These are phyloP conservation scores for Porogramme epimiltina DNA, from an alignment of 1,284 basidiomycete genomes.

Conservation along the genomic window DNA sequence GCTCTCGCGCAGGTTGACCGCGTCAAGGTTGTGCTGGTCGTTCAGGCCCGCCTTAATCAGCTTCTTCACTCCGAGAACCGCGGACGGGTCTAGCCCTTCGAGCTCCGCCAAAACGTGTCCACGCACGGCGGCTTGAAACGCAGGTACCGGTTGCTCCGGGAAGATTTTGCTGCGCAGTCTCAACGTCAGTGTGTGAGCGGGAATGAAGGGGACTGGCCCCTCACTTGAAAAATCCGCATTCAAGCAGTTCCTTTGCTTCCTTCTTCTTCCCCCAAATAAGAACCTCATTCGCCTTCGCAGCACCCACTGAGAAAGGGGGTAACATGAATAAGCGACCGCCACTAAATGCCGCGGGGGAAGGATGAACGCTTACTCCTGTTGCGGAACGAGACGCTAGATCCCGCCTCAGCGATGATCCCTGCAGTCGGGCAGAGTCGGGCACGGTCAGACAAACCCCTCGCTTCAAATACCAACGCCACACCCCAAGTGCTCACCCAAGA, in stretches of 20 bases:
- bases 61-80: conserved; percentile 53
- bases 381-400: conserved; percentile 67
- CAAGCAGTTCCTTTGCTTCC: conserved; percentile 55
- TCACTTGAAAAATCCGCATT: conserved; percentile 69
- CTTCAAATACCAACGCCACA: neutral
- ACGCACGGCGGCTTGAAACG: conserved; percentile 57
- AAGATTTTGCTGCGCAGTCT: conserved; percentile 54
- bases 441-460: neutral
- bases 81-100: conserved; percentile 53
- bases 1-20: conserved; percentile 67
- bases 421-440: neutral
- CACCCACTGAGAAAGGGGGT: conserved; percentile 50
- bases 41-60: conserved; percentile 57
- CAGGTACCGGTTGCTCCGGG: conserved; percentile 48
- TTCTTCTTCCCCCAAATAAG: conserved; percentile 71
- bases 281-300: conserved; percentile 67
- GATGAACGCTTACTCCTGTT: conserved; percentile 55
- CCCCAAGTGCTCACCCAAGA: conserved; percentile 48
- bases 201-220: conserved; percentile 16
- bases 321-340: neutral
- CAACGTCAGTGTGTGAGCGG: conserved; percentile 5
- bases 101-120: conserved; percentile 51
- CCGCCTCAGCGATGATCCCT: conserved; percentile 68
- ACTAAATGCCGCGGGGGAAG: neutral
- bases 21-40: conserved; percentile 67